phyloP scores from a whole-genome alignment of 2,329 filamentous ascomycete genomes.

The Cyclaneusma minus region DNA sequence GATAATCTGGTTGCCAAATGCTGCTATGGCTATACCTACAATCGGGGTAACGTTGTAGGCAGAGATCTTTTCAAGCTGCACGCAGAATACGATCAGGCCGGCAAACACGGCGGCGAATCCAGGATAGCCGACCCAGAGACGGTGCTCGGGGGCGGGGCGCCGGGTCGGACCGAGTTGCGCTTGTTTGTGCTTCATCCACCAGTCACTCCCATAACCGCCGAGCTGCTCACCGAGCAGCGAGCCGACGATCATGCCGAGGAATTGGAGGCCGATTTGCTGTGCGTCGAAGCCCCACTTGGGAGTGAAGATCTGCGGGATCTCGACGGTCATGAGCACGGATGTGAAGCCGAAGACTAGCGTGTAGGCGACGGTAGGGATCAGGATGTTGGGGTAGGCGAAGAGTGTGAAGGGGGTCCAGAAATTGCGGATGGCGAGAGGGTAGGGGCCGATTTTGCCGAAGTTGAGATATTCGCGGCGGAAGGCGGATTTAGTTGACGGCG shows the following conservation, averaged over 20 bases:
- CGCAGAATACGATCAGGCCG: slow-evolving; percentile 37
- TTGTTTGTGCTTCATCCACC: slow-evolving; percentile 30
- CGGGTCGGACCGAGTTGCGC: slow-evolving; percentile 16
- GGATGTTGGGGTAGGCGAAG: slow-evolving; percentile 27
- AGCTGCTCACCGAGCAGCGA: slow-evolving; percentile 41
- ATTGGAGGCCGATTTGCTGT: slow-evolving; percentile 41
- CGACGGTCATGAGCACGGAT: slow-evolving; percentile 35
- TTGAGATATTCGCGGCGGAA: slow-evolving; percentile 19
- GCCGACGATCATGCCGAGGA: slow-evolving; percentile 38
- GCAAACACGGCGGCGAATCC: slow-evolving; percentile 33
- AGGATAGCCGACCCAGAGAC: slow-evolving; percentile 40
- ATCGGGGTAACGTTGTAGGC: slow-evolving; percentile 41
- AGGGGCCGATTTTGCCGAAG: slow-evolving; percentile 19
- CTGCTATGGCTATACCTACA: slow-evolving; percentile 33
- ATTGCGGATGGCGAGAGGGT: slow-evolving; percentile 2
- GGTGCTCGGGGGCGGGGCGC: slow-evolving; percentile 29
- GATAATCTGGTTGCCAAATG: slow-evolving; percentile 42
- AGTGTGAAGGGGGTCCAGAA: slow-evolving; percentile 13
- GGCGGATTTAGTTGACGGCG: slow-evolving; percentile 8
- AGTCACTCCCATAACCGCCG: slow-evolving; percentile 35
- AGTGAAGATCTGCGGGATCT: slow-evolving; percentile 41
- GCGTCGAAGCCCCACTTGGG: slow-evolving; percentile 37
- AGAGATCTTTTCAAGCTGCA: slow-evolving; percentile 29
- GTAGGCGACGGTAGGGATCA: slow-evolving; percentile 34
- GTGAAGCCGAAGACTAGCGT: slow-evolving; percentile 40